Percentiles rank a stretch among this genome's conserved stretches.
phyloP scores from a whole-genome alignment of 2,329 filamentous ascomycete genomes.

The Acephala macrosclerotiorum region DNA sequence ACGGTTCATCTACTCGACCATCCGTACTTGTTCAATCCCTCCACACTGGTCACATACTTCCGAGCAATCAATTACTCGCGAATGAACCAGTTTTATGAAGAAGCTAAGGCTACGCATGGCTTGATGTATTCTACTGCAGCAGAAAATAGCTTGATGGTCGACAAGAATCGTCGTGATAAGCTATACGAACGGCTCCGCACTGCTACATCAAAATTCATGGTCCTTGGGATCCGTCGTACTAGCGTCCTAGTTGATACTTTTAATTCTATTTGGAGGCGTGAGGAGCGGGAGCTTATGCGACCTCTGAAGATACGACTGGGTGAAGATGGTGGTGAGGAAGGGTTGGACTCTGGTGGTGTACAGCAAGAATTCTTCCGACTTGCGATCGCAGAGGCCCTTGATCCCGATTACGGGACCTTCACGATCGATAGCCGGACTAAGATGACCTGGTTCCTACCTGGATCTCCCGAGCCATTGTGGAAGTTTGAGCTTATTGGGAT shows the following conservation, averaged over 20 bases:
- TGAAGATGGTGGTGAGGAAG: conserved; percentile 83
- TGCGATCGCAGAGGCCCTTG: conserved; percentile 79
- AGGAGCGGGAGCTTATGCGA: conserved; percentile 81
- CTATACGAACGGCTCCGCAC: conserved; percentile 69
- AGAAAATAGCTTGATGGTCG: conserved; percentile 61
- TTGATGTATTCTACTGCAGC: conserved; percentile 61
- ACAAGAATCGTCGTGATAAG: conserved; percentile 64
- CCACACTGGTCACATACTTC: conserved; percentile 82
- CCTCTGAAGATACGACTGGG: conserved; percentile 90
- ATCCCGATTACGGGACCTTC: conserved; percentile 76
- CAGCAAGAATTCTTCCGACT: conserved; percentile 96
- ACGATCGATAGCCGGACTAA: conserved; percentile 77
- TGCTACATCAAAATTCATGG: conserved; percentile 73
- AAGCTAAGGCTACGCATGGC: conserved; percentile 64
- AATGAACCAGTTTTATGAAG: conserved; percentile 84
- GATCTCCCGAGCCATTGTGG: conserved; percentile 82
- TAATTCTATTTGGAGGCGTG: conserved; percentile 87
- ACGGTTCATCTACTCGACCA: conserved; percentile 80
- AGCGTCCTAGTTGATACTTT: conserved; percentile 77
- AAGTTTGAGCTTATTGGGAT: conserved; percentile 91
- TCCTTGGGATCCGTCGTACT: conserved; percentile 72
- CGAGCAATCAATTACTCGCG: conserved; percentile 85
- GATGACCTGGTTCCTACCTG: conserved; percentile 88
- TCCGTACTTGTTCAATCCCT: conserved; percentile 78
- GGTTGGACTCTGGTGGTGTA: conserved; percentile 91